Evolutionary conservation across 148 eudicot genomes (phyloP).

Genomic region (Heliamphora exappendiculata): DNA sequence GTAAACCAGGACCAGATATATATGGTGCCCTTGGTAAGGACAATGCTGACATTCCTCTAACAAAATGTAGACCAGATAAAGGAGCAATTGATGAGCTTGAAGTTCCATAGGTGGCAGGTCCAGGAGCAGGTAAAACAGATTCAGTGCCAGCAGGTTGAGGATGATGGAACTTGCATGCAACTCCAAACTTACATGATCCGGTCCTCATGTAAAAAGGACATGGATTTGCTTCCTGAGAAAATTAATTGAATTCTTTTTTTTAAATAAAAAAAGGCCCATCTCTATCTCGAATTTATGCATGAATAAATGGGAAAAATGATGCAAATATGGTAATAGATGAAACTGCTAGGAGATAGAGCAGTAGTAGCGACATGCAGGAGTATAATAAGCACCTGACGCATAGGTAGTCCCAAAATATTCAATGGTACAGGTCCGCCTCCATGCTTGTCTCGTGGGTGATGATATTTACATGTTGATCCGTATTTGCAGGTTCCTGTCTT

Average conservation of each 20-base stretch:
- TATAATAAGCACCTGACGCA: conserved; percentile 19
- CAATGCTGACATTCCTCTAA: conserved; percentile 32
- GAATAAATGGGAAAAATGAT: not conserved
- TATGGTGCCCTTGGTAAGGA: conserved; percentile 32
- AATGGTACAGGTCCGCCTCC: conserved; percentile 33
- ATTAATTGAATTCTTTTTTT: not conserved
- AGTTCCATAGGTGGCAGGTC: conserved; percentile 26
- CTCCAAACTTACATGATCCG: conserved; percentile 57
- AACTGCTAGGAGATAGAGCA: not conserved
- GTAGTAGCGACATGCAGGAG: conserved; percentile 5
- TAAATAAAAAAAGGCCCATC: not conserved
- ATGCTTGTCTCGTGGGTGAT: conserved; percentile 62
- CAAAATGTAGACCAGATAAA: conserved; percentile 32
- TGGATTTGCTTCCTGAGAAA: conserved; percentile 45
- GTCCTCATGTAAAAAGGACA: conserved; percentile 65
- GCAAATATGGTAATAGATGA: not conserved
- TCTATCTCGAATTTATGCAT: not conserved
- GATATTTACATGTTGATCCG: conserved; percentile 65
- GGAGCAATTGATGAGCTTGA: conserved; percentile 26
- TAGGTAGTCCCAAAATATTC: conserved; percentile 54
- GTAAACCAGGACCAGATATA: conserved; percentile 24
- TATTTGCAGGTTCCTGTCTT: conserved; percentile 76
- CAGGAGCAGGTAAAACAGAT: conserved; percentile 25
- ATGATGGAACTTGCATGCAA: conserved; percentile 69
- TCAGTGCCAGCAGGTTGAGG: conserved; percentile 46